Base-by-base conservation (phyloP, 2,329 filamentous ascomycete species). In the Cladosporium sp. region DNA sequence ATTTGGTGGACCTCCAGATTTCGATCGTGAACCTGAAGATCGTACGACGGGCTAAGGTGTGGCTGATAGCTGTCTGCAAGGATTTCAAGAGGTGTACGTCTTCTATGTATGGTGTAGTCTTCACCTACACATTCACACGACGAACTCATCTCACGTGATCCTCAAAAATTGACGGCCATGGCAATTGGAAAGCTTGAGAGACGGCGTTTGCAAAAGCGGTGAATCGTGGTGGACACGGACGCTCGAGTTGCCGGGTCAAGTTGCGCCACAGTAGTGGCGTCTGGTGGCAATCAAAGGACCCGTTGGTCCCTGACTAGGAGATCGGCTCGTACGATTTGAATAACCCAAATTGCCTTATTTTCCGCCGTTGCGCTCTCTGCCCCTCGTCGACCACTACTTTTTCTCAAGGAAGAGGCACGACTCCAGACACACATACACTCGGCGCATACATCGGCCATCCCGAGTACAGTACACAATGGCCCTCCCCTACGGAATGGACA, bases 181-280 rank as follows among this genome's bases (percentile, higher is more conserved):
- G 18, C 38, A 44, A 24, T 24, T 24, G 24, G 24, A 24, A 44
- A 44, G 3, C 34, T 18, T 47, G n/a, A 47, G 41, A 47, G 41
- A 47, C n/a, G 41, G 41, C 41, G 41, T 47, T 47, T 47, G 41
- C 41, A 47, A 47, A 47, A 47, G 41, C 41, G 41, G 41, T 47
- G 41, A n/a, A 76, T 67, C 18, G 74, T 51, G 8, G 68, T 66
- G 32, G 71, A 74, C 73, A 76, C 74, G 11, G 65, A 59, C 3
- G 70, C 68, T 21, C 74, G 69, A 18, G 70, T 73, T 57, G 73
- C 49, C 24, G 68, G 44, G 8, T 47, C 8, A 47, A 47, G 4
- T 47, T 47, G n/a, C 41, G 41, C 41, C 41, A 47, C 38, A 44
- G 7, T n/a, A 36, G 34, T 36, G 34, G 34, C 34, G 34, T 36